Conservation (phyloP, 495 filamentous ascomycete species). For the Acidiella bohemica region DNA sequence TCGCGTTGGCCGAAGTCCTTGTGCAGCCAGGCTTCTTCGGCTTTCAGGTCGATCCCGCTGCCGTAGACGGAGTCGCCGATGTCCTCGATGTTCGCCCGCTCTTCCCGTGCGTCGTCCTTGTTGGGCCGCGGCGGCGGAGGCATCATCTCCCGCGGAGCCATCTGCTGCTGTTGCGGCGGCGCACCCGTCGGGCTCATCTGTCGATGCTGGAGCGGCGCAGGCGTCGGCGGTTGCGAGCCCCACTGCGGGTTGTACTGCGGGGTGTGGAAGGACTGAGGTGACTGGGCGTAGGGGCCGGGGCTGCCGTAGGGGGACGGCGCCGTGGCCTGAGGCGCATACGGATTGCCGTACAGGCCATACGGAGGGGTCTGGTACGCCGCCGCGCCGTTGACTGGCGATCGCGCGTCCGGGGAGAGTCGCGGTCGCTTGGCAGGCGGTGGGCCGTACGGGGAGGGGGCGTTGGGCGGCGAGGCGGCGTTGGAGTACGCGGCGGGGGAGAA, state of each 20-base stretch:
- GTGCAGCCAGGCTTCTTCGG: constrained; percentile 63
- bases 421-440: constrained; percentile 55
- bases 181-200: constrained; percentile 7
- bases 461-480: constrained; percentile 15
- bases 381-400: constrained; percentile 7
- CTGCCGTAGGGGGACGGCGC: constrained; percentile 8
- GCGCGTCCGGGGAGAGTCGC: constrained; percentile 44
- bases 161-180: constrained; percentile 14
- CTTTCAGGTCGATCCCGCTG: constrained; percentile 69
- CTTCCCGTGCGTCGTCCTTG: constrained; percentile 40
- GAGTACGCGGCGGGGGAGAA: constrained; percentile 14
- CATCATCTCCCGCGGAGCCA: too few relatives aligned
- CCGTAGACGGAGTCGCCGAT: constrained; percentile 63
- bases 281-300: not conserved
- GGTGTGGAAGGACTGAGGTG: constrained; percentile 15
- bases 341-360: constrained; percentile 15
- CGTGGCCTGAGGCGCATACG: constrained; percentile 8
- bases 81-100: constrained; percentile 44
- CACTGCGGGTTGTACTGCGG: constrained; percentile 7
- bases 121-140: constrained; percentile 79
- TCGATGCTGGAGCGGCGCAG: constrained; percentile 1
- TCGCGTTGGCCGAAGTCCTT: constrained; percentile 37
- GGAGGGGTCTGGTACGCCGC: not conserved
- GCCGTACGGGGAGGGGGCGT: constrained; percentile 27
- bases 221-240: constrained; percentile 1